These are phyloP conservation scores for Chlamydomonas applanata DNA, from an alignment of 139 green algal species.

Conservation along the genomic window DNA sequence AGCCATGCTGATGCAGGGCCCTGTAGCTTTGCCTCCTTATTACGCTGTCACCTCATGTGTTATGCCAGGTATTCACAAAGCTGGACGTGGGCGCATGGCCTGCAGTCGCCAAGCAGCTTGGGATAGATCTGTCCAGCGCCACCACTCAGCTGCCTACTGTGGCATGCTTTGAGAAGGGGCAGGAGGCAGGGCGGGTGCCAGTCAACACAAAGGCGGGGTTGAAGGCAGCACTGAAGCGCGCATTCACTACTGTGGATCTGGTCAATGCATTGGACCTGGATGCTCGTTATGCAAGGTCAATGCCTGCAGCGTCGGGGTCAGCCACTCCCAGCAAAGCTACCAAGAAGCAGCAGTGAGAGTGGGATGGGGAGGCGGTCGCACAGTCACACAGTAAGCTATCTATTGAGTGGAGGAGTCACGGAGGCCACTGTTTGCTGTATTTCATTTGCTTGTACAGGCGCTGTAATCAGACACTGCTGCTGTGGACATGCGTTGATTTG, in stretches of 20 bases:
- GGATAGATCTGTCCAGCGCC: slow-evolving; percentile 8
- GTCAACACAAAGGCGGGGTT: background rate
- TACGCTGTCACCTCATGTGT: no score
- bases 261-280: slow-evolving; percentile 19
- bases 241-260: slow-evolving; percentile 6
- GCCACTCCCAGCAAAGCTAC: background rate
- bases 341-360: background rate
- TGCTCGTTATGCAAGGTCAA: background rate
- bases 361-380: no score
- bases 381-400: no score
- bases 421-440: no score
- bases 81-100: slow-evolving; percentile 25
- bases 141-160: slow-evolving; percentile 38
- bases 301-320: background rate
- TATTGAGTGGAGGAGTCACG: no score
- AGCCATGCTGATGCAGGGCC: no score
- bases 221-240: background rate
- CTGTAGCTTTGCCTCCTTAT: no score
- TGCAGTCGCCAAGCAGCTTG: background rate
- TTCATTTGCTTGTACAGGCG: no score
- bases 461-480: no score
- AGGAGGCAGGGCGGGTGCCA: slow-evolving; percentile 36
- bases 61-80: background rate
- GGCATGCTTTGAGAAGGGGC: slow-evolving; percentile 25
- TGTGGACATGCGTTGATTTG: no score